phyloP scores from a whole-genome alignment of 176 grass and related monocot species.

The Tillandsia fasciculata region DNA sequence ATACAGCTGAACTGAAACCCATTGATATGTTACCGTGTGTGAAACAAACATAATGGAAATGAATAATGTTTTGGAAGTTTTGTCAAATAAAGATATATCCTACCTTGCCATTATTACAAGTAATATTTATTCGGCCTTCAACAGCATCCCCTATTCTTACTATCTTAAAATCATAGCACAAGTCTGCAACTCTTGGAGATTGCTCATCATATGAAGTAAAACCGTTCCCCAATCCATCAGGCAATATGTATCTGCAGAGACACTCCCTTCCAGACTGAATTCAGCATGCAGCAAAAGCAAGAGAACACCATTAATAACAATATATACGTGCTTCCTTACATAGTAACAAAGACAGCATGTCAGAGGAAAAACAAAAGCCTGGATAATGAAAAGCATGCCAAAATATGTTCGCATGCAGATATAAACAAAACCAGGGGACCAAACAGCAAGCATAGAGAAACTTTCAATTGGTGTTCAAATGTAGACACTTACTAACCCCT shows the following conservation, averaged over 20 bases:
- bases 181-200: constrained; percentile 22
- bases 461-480: too few relatives aligned
- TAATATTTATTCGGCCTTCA: constrained; percentile 76
- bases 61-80: not conserved
- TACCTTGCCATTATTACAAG: constrained; percentile 75
- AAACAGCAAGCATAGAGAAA: too few relatives aligned
- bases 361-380: not conserved
- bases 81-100: constrained; percentile 5
- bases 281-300: not conserved
- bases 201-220: constrained; percentile 20
- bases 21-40: not conserved
- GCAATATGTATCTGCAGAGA: constrained; percentile 74
- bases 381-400: not conserved
- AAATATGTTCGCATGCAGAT: not conserved
- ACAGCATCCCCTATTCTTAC: constrained; percentile 71
- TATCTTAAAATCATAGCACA: constrained; percentile 54
- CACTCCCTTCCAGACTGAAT: constrained; percentile 89
- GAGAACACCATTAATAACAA: constrained; percentile 13
- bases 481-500: too few relatives aligned
- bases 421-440: not conserved
- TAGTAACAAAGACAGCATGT: not conserved
- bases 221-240: constrained; percentile 41
- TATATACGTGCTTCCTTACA: not conserved
- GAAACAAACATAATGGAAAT: constrained; percentile 3
- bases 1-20: too few relatives aligned